Evolutionary conservation across 2,329 filamentous ascomycete genomes (phyloP).

Genomic region (Cytospora leucostoma): DNA sequence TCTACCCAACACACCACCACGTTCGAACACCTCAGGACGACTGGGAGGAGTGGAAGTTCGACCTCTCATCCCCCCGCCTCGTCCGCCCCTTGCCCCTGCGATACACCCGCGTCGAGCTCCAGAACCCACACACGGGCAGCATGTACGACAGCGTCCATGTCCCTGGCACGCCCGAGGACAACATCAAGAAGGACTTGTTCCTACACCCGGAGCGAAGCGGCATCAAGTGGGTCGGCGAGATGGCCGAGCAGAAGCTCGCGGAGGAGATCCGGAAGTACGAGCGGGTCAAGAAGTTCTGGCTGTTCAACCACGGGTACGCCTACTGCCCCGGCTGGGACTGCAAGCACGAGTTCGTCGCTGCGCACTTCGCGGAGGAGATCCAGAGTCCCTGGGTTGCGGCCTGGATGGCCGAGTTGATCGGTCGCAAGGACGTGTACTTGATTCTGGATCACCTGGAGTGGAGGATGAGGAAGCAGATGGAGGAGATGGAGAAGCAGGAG

Average conservation of each 20-base stretch:
- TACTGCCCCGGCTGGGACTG: constrained; percentile 15
- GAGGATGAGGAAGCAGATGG: constrained; percentile 8
- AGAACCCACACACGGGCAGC: neutral
- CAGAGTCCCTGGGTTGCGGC: constrained; percentile 16
- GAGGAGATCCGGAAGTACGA: constrained; percentile 22
- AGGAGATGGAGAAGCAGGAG: neutral
- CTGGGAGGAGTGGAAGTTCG: constrained; percentile 12
- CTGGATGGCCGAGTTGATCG: constrained; percentile 24
- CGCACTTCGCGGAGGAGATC: constrained; percentile 19
- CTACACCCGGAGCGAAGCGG: neutral
- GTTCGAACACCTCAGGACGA: neutral
- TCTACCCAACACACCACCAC: neutral
- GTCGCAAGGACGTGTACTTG: constrained; percentile 2
- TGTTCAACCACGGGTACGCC: constrained; percentile 12
- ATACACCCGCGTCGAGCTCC: constrained; percentile 6
- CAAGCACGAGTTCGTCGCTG: constrained; percentile 14
- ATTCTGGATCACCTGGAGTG: constrained; percentile 8
- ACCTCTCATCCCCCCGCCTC: constrained; percentile 14
- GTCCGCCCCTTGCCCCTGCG: constrained; percentile 8
- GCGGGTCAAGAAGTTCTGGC: constrained; percentile 23
- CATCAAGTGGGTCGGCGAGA: constrained; percentile 10
- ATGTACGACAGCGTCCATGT: neutral
- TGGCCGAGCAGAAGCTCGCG: constrained; percentile 19
- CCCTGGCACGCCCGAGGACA: constrained; percentile 11
- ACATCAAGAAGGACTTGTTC: constrained; percentile 25